These are phyloP conservation scores for Arctostaphylos glauca DNA, from an alignment of 148 eudicot genomes.

Conservation along the genomic window DNA sequence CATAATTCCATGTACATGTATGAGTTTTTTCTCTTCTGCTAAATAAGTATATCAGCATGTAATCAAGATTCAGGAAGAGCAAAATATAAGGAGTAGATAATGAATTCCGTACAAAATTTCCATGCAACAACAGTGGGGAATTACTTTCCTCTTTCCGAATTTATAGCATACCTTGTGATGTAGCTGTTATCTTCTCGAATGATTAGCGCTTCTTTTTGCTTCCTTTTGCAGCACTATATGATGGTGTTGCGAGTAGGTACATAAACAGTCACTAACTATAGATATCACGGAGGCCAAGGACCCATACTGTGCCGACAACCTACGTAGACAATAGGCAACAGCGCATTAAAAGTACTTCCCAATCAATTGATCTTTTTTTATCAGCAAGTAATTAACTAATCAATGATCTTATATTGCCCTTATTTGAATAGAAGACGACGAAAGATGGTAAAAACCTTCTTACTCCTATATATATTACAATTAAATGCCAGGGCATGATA, in stretches of 20 bases:
- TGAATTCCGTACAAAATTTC: too few species aligned
- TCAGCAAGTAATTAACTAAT: background rate
- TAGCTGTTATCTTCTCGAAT: background rate
- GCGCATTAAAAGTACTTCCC: background rate
- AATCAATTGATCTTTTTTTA: too few species aligned
- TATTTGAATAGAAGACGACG: too few species aligned
- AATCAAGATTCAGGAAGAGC: background rate
- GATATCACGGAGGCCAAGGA: slow-evolving; percentile 64
- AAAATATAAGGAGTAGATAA: too few species aligned
- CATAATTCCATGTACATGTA: background rate
- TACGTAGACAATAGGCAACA: background rate
- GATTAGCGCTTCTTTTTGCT: slow-evolving; percentile 77
- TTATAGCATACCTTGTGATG: background rate
- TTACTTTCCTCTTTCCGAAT: background rate
- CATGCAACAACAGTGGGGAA: background rate
- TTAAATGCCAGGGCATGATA: too few species aligned
- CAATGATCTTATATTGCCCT: background rate
- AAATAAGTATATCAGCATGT: background rate
- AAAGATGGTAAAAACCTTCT: too few species aligned
- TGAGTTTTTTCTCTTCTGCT: background rate
- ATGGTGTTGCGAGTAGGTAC: slow-evolving; percentile 69
- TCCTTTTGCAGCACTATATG: slow-evolving; percentile 68
- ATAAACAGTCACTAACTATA: slow-evolving; percentile 68
- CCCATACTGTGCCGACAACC: slow-evolving; percentile 78
- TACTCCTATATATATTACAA: too few species aligned